Conservation (phyloP, 1,284 basidiomycete genomes). For the Malassezia obtusa region DNA sequence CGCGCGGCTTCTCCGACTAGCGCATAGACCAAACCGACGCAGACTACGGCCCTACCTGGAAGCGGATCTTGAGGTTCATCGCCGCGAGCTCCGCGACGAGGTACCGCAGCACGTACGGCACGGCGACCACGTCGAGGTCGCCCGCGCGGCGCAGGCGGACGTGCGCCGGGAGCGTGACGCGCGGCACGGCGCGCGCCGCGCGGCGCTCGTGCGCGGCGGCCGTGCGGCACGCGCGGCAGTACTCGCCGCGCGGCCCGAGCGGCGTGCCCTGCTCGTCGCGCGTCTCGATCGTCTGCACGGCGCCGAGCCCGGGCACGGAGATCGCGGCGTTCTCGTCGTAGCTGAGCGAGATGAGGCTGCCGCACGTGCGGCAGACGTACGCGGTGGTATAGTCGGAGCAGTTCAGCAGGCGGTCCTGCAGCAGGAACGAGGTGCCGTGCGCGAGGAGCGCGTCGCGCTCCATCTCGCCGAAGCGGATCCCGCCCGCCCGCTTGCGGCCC, state of each 20-base stretch:
- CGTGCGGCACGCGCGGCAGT: constrained; percentile 39
- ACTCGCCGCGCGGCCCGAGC: constrained; percentile 43
- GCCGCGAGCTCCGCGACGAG: constrained; percentile 56
- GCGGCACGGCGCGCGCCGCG: neutral
- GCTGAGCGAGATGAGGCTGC: constrained; percentile 80
- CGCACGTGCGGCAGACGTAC: constrained; percentile 94
- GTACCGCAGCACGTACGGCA: constrained; percentile 68
- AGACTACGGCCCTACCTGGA: constrained; percentile 21
- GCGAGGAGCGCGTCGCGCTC: constrained; percentile 97
- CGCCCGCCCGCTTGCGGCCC: constrained; percentile 95
- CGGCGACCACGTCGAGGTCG: constrained; percentile 53
- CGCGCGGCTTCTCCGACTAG: constrained; percentile 30
- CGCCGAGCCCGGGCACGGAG: constrained; percentile 10
- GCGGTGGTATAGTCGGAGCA: constrained; percentile 98
- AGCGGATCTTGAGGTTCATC: constrained; percentile 54
- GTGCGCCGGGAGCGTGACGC: constrained; percentile 21
- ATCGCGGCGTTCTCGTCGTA: constrained; percentile 29
- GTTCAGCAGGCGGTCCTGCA: constrained; percentile 98
- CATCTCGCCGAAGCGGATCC: constrained; percentile 99
- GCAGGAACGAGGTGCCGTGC: constrained; percentile 92
- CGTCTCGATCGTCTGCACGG: constrained; percentile 22
- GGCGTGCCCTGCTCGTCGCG: constrained; percentile 18
- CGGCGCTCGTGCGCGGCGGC: constrained; percentile 1
- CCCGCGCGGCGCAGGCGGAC: constrained; percentile 22
- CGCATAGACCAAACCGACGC: neutral